Conservation (phyloP, 73 alveolate genomes). For the Tetrahymena borealis region DNA sequence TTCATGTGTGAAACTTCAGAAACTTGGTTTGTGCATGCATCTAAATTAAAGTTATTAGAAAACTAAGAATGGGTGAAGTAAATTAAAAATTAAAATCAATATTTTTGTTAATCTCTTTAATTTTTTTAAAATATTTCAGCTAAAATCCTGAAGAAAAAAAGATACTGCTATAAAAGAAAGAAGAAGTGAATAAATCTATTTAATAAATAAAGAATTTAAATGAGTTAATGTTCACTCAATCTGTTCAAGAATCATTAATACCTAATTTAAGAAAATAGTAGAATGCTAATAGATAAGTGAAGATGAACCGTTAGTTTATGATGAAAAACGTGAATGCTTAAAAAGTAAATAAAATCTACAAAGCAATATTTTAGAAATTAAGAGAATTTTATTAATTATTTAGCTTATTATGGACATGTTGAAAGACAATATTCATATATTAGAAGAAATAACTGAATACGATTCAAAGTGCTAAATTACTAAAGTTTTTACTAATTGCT, state of each 20-base stretch:
- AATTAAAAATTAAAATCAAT: too few species aligned
- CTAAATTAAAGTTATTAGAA: not conserved
- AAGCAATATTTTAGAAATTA: not conserved
- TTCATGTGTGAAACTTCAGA: not conserved
- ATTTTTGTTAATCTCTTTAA: too few species aligned
- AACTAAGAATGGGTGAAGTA: not conserved
- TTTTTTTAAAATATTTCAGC: too few species aligned
- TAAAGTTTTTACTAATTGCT: not conserved
- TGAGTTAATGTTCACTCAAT: not conserved
- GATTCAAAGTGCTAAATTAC: not conserved
- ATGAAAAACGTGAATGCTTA: not conserved
- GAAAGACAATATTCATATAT: not conserved
- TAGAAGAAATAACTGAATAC: not conserved
- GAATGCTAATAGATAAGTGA: not conserved
- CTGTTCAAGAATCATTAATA: not conserved
- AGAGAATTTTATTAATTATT: not conserved
- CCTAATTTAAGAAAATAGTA: not conserved
- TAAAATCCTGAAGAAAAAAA: not conserved
- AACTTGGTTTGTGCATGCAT: not conserved
- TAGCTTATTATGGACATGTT: not conserved
- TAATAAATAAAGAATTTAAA: not conserved
- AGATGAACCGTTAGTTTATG: not conserved
- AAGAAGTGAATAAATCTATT: not conserved
- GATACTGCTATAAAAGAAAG: not conserved
- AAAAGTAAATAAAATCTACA: not conserved